Conservation (phyloP, 2,329 filamentous ascomycete genomes). For the Fusarium fracticaudum region DNA sequence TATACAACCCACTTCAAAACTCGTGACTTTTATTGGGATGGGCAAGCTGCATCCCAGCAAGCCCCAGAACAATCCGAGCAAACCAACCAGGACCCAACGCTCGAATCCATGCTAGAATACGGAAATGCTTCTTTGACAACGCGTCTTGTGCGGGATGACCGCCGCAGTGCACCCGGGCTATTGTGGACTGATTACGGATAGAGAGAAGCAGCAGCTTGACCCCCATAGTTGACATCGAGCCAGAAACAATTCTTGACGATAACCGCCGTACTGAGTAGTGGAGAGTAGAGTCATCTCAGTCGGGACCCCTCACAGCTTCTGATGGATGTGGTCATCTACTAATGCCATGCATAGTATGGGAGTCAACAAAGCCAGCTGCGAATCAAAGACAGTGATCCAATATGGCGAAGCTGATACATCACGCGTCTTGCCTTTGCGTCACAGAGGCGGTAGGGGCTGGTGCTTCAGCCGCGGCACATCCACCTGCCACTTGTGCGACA, state of each 20-base stretch:
- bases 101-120: background rate
- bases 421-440: constrained; percentile 11
- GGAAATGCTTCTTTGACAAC: background rate
- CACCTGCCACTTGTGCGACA: constrained; percentile 12
- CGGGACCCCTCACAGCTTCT: background rate
- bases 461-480: constrained; percentile 13
- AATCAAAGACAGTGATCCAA: constrained; percentile 8
- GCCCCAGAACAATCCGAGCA: constrained; percentile 11
- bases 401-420: constrained; percentile 1
- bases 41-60: constrained; percentile 23
- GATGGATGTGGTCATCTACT: background rate
- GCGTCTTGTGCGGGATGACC: background rate
- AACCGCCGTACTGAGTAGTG: constrained; percentile 20
- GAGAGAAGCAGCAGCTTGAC: background rate
- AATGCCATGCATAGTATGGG: background rate
- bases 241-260: background rate
- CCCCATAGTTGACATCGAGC: background rate
- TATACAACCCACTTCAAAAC: constrained; percentile 21
- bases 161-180: background rate
- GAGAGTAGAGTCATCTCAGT: constrained; percentile 15
- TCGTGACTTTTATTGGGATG: constrained; percentile 32
- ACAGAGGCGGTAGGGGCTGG: background rate
- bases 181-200: background rate
- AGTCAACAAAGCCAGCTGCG: constrained; percentile 5
- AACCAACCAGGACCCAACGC: constrained; percentile 6